phyloP scores from a whole-genome alignment of 2,329 filamentous ascomycete species.

The Hirsutella rhossiliensis region DNA sequence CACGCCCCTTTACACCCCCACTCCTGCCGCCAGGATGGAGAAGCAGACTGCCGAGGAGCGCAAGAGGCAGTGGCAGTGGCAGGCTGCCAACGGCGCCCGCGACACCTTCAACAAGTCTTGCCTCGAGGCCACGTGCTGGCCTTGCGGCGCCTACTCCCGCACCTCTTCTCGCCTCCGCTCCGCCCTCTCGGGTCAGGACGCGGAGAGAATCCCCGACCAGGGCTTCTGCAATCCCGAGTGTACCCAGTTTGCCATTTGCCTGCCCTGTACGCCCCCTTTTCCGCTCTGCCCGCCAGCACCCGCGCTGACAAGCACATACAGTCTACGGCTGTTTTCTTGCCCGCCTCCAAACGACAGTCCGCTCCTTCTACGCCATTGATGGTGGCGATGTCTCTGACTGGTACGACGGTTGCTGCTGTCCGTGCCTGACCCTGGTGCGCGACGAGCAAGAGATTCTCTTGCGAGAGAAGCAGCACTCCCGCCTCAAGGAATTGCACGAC shows the following conservation, averaged over 20 bases:
- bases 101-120: constrained; percentile 3
- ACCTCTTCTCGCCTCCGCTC: constrained; percentile 11
- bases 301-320: constrained; percentile 4
- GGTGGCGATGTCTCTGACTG: constrained; percentile 13
- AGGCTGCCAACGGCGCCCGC: background rate
- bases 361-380: constrained; percentile 19
- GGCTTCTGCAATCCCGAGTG: constrained; percentile 12
- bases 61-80: constrained; percentile 8
- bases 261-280: constrained; percentile 12
- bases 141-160: constrained; percentile 17
- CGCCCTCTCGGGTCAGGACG: constrained; percentile 10
- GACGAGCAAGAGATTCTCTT: constrained; percentile 20
- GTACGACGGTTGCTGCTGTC: constrained; percentile 14
- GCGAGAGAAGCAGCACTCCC: constrained; percentile 12
- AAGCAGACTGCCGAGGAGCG: constrained; percentile 5
- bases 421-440: constrained; percentile 13
- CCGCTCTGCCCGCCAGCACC: background rate
- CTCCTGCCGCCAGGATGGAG: constrained; percentile 9
- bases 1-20: constrained; percentile 4
- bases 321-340: constrained; percentile 17
- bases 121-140: constrained; percentile 8
- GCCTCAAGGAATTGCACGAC: constrained; percentile 4
- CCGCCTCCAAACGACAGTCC: constrained; percentile 17
- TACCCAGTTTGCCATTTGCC: constrained; percentile 9
- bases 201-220: constrained; percentile 5